phyloP scores from a whole-genome alignment of 176 grass and related monocot species.

The Aegilops sharonensis region DNA sequence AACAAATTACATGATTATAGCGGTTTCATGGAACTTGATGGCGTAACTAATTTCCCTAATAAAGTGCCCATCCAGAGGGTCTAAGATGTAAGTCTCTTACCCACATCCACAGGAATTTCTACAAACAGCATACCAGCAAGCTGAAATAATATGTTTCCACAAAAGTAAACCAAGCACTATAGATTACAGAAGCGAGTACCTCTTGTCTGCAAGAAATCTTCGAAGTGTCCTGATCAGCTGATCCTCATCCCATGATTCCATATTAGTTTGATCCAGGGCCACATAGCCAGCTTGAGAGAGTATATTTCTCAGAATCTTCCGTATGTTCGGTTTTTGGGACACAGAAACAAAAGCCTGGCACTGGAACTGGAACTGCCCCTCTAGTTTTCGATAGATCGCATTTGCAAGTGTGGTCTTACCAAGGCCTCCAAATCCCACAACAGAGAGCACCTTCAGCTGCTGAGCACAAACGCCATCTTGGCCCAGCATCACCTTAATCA shows the following conservation, averaged over 20 bases:
- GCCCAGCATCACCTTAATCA: background rate
- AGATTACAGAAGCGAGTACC: background rate
- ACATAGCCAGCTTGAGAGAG: background rate
- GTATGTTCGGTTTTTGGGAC: background rate
- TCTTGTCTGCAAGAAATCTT: background rate
- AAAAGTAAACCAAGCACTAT: background rate
- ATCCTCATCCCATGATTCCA: background rate
- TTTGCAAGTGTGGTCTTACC: slow-evolving; percentile 1
- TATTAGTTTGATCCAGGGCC: background rate
- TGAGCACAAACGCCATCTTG: background rate
- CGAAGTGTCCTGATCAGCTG: background rate
- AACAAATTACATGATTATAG: too few relatives aligned
- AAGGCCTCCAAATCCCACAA: background rate
- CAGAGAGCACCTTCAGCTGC: too few relatives aligned
- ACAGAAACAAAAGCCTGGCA: background rate
- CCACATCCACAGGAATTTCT: too few relatives aligned
- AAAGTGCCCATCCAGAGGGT: too few relatives aligned
- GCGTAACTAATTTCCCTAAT: too few relatives aligned
- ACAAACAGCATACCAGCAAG: too few relatives aligned
- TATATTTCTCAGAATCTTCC: background rate
- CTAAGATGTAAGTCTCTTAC: too few relatives aligned
- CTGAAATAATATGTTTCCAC: too few relatives aligned
- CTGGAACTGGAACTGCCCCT: background rate
- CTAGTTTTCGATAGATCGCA: background rate
- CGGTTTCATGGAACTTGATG: too few relatives aligned